These are phyloP conservation scores for Astrothelium subdiscretum DNA, from an alignment of 495 filamentous ascomycete species.

Conservation along the genomic window DNA sequence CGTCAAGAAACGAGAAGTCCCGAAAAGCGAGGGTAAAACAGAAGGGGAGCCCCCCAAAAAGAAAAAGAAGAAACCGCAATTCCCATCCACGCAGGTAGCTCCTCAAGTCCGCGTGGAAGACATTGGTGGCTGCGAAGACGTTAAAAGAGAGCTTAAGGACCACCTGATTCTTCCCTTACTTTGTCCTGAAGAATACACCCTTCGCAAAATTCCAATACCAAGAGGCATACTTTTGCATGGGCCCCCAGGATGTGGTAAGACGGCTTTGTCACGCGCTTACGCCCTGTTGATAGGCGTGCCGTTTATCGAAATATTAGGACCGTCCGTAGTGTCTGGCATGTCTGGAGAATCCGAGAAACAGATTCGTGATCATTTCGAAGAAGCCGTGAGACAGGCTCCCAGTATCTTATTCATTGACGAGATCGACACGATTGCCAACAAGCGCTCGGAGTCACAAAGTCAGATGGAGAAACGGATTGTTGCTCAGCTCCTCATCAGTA, in stretches of 20 bases:
- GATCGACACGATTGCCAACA: constrained; percentile 91
- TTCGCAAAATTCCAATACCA: constrained; percentile 54
- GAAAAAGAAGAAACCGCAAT: constrained; percentile 27
- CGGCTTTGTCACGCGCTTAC: constrained; percentile 82
- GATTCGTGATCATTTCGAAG: constrained; percentile 79
- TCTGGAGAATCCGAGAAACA: constrained; percentile 95
- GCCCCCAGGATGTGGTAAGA: constrained; percentile 92
- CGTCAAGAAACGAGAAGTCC: constrained; percentile 14
- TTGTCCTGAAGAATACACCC: constrained; percentile 47
- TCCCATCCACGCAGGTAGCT: constrained; percentile 37
- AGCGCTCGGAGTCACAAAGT: constrained; percentile 84
- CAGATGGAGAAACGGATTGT: constrained; percentile 98
- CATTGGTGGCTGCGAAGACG: constrained; percentile 74
- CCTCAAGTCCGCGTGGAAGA: constrained; percentile 63
- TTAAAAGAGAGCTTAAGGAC: constrained; percentile 65
- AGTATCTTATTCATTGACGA: constrained; percentile 94
- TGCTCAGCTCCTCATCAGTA: constrained; percentile 77
- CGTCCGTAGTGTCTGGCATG: constrained; percentile 85
- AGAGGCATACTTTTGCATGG: constrained; percentile 88
- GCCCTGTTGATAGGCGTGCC: constrained; percentile 75
- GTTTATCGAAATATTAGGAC: constrained; percentile 80
- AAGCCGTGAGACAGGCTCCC: constrained; percentile 76
- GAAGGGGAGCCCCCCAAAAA: constrained; percentile 62
- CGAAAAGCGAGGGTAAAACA: constrained; percentile 9
- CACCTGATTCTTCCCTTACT: constrained; percentile 71